A percentile compares a stretch with the other conserved stretches of the same genome.
These are phyloP conservation scores for Leccinum subtestaceum DNA, from an alignment of 768 basidiomycete genomes.

Conservation along the genomic window DNA sequence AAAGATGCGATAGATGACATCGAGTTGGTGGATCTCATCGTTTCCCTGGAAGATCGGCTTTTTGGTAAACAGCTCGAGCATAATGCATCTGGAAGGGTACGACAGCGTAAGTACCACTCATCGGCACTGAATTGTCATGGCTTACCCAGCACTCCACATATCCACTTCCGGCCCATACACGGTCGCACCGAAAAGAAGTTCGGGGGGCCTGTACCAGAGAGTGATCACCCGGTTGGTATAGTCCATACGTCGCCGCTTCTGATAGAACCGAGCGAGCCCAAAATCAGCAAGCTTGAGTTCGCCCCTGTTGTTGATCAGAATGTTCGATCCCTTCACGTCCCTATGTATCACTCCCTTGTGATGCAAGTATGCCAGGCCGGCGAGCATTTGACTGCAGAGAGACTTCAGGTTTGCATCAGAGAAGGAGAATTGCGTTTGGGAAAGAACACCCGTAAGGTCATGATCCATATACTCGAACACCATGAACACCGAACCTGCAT, in stretches of 20 bases:
- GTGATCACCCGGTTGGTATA: slow-evolving; percentile 99
- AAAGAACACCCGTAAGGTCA: slow-evolving; percentile 91
- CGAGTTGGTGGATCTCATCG: slow-evolving; percentile 96
- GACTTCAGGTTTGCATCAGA: slow-evolving; percentile 90
- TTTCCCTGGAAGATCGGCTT: slow-evolving; percentile 97
- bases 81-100: slow-evolving; percentile 73
- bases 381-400: slow-evolving; percentile 92
- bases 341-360: slow-evolving; percentile 95
- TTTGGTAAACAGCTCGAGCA: slow-evolving; percentile 94
- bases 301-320: slow-evolving; percentile 85
- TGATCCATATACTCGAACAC: slow-evolving; percentile 99
- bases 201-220: slow-evolving; percentile 96
- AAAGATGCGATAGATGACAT: slow-evolving; percentile 86
- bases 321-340: slow-evolving; percentile 99
- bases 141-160: slow-evolving; percentile 98
- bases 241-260: slow-evolving; percentile 84
- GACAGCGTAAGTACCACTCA: background rate
- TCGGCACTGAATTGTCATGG: background rate
- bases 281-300: slow-evolving; percentile 97
- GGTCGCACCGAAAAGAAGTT: slow-evolving; percentile 91
- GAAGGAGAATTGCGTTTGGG: slow-evolving; percentile 86
- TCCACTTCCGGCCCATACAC: slow-evolving; percentile 97
- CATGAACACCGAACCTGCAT: slow-evolving; percentile 91
- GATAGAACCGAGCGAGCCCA: slow-evolving; percentile 94
- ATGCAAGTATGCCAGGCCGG: slow-evolving; percentile 92